phyloP scores from a whole-genome alignment of 176 grass and related monocot genomes.

The Triticum monococcum region DNA sequence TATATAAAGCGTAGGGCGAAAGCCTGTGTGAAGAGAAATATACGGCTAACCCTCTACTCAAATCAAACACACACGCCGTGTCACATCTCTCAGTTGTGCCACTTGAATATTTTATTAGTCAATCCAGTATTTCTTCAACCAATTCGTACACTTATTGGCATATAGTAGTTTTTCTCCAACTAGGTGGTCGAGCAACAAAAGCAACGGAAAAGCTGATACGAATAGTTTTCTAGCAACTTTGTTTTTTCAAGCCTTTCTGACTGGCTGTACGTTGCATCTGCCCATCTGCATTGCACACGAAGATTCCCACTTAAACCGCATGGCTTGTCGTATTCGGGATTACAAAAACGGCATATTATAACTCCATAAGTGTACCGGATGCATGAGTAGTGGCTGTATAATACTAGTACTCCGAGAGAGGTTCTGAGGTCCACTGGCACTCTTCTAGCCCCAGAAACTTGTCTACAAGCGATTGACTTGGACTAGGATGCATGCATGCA shows the following conservation, averaged over 20 bases:
- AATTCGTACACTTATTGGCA: too few species aligned
- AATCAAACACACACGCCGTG: too few species aligned
- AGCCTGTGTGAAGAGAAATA: too few species aligned
- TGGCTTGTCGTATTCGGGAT: background rate
- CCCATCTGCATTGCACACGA: background rate
- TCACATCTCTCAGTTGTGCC: too few species aligned
- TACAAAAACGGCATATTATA: background rate
- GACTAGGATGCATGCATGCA: background rate
- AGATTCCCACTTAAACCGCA: background rate
- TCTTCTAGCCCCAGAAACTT: background rate
- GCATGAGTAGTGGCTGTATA: background rate
- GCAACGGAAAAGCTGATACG: background rate
- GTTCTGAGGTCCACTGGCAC: background rate
- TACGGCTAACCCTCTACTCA: too few species aligned
- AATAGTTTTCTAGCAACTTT: background rate
- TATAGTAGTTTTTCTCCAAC: background rate
- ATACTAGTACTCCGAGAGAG: background rate
- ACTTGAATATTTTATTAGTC: too few species aligned
- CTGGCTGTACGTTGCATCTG: background rate
- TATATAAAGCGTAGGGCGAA: too few species aligned
- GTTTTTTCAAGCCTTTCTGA: background rate
- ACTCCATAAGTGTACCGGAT: background rate
- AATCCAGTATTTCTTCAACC: too few species aligned
- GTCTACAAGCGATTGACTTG: constrained; percentile 9
- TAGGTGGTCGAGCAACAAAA: background rate